Conservation (phyloP, 306 rosid species). For the Rubus parviflorus region DNA sequence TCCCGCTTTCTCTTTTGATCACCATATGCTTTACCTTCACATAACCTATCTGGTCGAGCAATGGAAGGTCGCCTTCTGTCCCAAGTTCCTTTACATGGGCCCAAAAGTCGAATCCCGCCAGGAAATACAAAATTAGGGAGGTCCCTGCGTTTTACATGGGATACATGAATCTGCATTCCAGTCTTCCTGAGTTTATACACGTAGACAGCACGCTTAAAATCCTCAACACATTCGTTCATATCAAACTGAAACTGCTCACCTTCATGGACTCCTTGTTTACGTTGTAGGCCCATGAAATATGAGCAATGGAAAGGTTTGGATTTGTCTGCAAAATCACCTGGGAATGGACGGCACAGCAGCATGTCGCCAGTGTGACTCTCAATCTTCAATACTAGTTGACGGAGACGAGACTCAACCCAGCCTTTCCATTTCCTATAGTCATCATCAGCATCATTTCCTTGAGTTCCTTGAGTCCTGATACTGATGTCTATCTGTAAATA, state of each 20-base stretch:
- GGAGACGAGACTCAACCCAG: constrained; percentile 96
- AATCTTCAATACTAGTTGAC: constrained; percentile 83
- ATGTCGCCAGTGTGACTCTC: constrained; percentile 66
- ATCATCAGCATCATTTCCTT: constrained; percentile 47
- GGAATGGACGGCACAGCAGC: constrained; percentile 93
- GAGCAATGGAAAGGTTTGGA: constrained; percentile 65
- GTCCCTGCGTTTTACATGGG: constrained; percentile 72
- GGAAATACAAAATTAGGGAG: constrained; percentile 83
- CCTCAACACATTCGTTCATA: constrained; percentile 74
- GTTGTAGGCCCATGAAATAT: constrained; percentile 93
- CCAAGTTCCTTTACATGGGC: constrained; percentile 48
- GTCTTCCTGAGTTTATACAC: constrained; percentile 53
- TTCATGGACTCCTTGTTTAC: constrained; percentile 72
- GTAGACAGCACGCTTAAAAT: constrained; percentile 67
- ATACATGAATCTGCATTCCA: constrained; percentile 75
- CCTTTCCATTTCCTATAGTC: constrained; percentile 92
- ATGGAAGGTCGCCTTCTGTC: constrained; percentile 52
- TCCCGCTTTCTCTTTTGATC: constrained; percentile 62
- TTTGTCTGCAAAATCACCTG: constrained; percentile 79
- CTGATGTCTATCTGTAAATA: constrained; percentile 77
- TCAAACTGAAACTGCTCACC: constrained; percentile 60
- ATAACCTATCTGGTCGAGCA: constrained; percentile 45
- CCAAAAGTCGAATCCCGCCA: constrained; percentile 65
- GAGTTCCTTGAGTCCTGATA: constrained; percentile 17
- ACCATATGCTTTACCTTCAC: constrained; percentile 45